Evolutionary conservation across 768 basidiomycete species (phyloP).

Genomic region (Dioszegia aurantiaca): DNA sequence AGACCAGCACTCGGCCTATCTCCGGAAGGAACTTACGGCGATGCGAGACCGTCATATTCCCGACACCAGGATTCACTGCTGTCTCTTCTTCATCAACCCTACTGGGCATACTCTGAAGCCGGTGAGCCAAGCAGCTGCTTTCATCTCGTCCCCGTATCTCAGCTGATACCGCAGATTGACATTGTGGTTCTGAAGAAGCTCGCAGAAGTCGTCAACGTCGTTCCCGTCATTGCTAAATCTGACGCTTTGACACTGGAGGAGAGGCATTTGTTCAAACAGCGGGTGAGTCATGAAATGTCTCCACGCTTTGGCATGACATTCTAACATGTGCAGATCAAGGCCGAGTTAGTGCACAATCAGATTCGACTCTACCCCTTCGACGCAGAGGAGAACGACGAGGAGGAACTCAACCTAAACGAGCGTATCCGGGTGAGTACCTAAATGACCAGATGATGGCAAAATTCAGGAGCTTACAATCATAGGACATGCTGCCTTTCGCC

Average conservation of each 20-base stretch:
- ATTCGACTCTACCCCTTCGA: slow-evolving; percentile 97
- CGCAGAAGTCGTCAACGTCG: slow-evolving; percentile 97
- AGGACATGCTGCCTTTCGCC: slow-evolving; percentile 95
- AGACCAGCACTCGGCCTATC: slow-evolving; percentile 97
- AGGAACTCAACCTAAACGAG: slow-evolving; percentile 86
- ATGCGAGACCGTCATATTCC: slow-evolving; percentile 98
- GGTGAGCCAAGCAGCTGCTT: slow-evolving; percentile 24
- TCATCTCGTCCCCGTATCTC: not conserved
- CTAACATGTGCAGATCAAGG: slow-evolving; percentile 95
- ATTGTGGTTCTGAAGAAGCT: slow-evolving; percentile 99
- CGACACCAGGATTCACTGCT: slow-evolving; percentile 98
- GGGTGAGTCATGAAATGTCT: slow-evolving; percentile 57
- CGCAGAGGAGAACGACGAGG: slow-evolving; percentile 89
- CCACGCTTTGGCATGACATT: not conserved
- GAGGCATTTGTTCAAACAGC: slow-evolving; percentile 85
- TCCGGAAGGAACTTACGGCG: slow-evolving; percentile 97
- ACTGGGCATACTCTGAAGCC: slow-evolving; percentile 96
- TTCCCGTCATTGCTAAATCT: slow-evolving; percentile 97
- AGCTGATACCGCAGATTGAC: slow-evolving; percentile 61
- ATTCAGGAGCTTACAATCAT: slow-evolving; percentile 12
- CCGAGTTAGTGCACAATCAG: slow-evolving; percentile 83
- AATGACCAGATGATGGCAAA: not conserved
- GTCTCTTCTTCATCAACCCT: slow-evolving; percentile 96
- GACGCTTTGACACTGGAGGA: slow-evolving; percentile 93
- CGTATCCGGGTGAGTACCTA: slow-evolving; percentile 69